Evolutionary conservation across 805 yeast genomes (phyloP).

Genomic region (Candida coleopterorum): DNA sequence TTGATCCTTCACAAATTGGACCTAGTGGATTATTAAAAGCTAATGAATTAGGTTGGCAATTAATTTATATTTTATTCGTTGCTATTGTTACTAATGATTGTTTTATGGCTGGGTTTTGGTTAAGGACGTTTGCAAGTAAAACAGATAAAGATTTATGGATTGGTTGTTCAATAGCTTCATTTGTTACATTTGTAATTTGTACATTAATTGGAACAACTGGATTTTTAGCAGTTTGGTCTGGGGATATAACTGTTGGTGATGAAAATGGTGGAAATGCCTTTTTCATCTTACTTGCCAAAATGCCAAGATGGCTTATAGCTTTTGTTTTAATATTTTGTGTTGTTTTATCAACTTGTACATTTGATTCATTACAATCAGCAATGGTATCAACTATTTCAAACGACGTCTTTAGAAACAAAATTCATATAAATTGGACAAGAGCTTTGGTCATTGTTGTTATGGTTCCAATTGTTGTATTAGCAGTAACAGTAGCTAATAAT

Average conservation of each 20-base stretch:
- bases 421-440: constrained; percentile 64
- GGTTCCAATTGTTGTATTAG: constrained; percentile 85
- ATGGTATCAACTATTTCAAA: constrained; percentile 85
- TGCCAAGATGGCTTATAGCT: constrained; percentile 86
- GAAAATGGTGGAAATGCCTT: constrained; percentile 64
- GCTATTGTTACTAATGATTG: constrained; percentile 89
- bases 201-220: constrained; percentile 81
- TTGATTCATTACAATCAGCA: constrained; percentile 86
- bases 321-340: constrained; percentile 72
- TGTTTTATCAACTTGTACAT: constrained; percentile 77
- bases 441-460: constrained; percentile 66
- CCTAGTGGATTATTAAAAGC: constrained; percentile 61
- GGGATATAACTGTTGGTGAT: constrained; percentile 50
- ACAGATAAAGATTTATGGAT: constrained; percentile 69
- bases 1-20: constrained; percentile 58
- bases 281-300: constrained; percentile 59
- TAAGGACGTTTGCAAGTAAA: constrained; percentile 86
- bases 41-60: constrained; percentile 82
- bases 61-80: constrained; percentile 74
- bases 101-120: constrained; percentile 90
- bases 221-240: constrained; percentile 87
- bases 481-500: constrained; percentile 73
- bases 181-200: constrained; percentile 58
- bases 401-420: constrained; percentile 80
- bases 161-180: constrained; percentile 72